Percentiles rank a stretch among this genome's conserved stretches.
Conservation (phyloP, 2,329 filamentous ascomycete species). For the Trichoderma koningiopsis region DNA sequence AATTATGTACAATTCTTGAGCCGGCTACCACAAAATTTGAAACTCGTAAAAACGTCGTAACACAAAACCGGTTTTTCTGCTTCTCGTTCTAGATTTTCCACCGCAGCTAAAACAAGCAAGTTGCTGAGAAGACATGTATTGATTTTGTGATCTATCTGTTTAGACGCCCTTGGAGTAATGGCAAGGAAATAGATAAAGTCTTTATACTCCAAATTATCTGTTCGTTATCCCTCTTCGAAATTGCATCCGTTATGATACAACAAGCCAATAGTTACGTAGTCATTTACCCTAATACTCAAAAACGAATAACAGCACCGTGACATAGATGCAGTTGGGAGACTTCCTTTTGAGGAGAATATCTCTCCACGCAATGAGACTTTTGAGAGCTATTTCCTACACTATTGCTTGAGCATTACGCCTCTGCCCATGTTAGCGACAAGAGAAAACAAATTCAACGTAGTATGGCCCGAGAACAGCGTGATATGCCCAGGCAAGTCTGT, state of each 20-base stretch:
- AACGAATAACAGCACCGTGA: conserved; percentile 35
- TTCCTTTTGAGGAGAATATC: conserved; percentile 23
- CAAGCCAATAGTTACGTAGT: conserved; percentile 27
- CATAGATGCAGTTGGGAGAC: conserved; percentile 23
- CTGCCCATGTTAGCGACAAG: conserved; percentile 62
- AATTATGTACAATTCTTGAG: conserved; percentile 43
- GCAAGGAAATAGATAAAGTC: conserved; percentile 43
- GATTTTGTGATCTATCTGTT: conserved; percentile 49
- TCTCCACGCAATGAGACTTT: conserved; percentile 45
- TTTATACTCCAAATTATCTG: background rate
- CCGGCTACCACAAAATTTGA: conserved; percentile 43
- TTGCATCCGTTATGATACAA: background rate
- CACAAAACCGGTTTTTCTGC: conserved; percentile 51
- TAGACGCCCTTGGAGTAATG: conserved; percentile 54
- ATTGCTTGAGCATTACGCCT: conserved; percentile 59
- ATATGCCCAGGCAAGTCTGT: conserved; percentile 58
- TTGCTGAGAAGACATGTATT: conserved; percentile 53
- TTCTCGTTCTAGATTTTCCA: conserved; percentile 55
- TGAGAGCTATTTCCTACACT: conserved; percentile 44
- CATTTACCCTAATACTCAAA: conserved; percentile 39
- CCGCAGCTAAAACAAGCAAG: conserved; percentile 51
- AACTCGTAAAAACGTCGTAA: conserved; percentile 42
- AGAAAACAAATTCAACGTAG: conserved; percentile 34
- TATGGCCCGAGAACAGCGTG: conserved; percentile 44
- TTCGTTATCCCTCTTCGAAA: background rate